Conservation (phyloP, 352 stramenopile species). For the Phytophthora melonis region DNA sequence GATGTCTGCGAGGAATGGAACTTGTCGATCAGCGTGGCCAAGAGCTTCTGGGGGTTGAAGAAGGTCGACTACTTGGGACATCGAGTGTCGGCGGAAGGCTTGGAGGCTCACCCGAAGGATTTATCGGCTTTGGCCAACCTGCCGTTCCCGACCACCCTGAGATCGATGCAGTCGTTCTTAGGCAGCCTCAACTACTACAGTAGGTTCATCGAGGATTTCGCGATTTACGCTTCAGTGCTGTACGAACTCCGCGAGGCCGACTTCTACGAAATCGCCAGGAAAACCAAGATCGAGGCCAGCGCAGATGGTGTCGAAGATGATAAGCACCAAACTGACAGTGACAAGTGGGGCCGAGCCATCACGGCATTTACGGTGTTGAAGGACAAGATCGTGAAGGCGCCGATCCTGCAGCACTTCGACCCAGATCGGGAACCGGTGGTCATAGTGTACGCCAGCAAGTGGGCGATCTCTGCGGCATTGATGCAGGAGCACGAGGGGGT, state of each 20-base stretch:
- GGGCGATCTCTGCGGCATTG: neutral
- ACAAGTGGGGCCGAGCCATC: neutral
- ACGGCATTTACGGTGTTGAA: slow-evolving; percentile 21
- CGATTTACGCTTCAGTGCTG: neutral
- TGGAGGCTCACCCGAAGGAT: no score
- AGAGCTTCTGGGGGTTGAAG: neutral
- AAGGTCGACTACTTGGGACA: no score
- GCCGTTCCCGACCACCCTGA: no score
- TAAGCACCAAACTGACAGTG: no score
- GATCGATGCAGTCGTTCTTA: neutral
- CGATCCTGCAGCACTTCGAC: slow-evolving; percentile 25
- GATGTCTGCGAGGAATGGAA: neutral
- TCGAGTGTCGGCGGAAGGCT: no score
- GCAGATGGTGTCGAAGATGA: no score
- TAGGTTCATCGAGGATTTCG: neutral
- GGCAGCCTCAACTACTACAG: neutral
- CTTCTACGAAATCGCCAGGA: neutral
- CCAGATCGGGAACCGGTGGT: neutral
- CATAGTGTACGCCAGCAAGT: no score
- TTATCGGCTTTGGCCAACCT: no score
- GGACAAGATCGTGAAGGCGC: neutral
- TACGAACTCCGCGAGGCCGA: slow-evolving; percentile 8
- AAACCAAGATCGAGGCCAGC: neutral
- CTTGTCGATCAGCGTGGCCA: neutral
- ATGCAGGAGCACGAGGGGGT: no score